phyloP scores from a whole-genome alignment of 164 flowering plant species.

The Stephania yunnanensis region DNA sequence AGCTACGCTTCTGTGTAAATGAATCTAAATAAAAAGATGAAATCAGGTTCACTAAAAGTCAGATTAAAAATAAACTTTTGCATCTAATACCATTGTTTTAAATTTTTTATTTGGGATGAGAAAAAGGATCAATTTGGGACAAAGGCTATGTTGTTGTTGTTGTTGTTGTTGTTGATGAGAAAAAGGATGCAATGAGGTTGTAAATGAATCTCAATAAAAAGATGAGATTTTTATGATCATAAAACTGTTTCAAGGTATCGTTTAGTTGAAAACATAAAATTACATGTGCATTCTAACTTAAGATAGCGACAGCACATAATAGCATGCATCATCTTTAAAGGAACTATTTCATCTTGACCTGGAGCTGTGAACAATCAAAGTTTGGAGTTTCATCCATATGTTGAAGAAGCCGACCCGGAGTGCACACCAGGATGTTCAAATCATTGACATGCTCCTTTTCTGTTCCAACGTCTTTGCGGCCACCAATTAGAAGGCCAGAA shows the following conservation, averaged over 20 bases:
- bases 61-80: no score
- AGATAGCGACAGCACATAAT: background rate
- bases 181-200: background rate
- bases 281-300: background rate
- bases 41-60: background rate
- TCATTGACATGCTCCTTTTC: constrained; percentile 74
- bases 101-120: no score
- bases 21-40: background rate
- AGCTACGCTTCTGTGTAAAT: background rate
- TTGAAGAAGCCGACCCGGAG: constrained; percentile 97
- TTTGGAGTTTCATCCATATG: constrained; percentile 97
- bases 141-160: no score
- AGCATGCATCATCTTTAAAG: background rate
- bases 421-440: constrained; percentile 82
- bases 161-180: no score
- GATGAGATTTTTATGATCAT: background rate
- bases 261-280: background rate
- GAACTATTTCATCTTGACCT: constrained; percentile 43
- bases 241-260: background rate
- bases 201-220: no score
- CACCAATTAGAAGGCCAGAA: constrained; percentile 96
- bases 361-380: constrained; percentile 90
- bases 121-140: no score
- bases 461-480: constrained; percentile 68
- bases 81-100: no score